These are phyloP conservation scores for Claviceps digitariae DNA, from an alignment of 2,329 filamentous ascomycete genomes.

Conservation along the genomic window DNA sequence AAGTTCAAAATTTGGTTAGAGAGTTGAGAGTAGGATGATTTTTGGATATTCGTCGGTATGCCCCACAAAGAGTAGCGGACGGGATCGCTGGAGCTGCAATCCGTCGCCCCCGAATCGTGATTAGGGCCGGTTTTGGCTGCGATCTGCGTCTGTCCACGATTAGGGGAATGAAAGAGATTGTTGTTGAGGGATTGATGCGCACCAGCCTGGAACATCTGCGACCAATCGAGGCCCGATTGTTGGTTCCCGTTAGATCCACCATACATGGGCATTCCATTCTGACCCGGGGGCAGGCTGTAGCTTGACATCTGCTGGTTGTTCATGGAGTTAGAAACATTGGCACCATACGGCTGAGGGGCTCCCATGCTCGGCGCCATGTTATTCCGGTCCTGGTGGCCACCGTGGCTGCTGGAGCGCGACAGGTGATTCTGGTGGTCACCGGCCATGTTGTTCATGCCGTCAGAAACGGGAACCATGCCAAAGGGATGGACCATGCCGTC, in stretches of 20 bases:
- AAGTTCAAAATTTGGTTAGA: slow-evolving; percentile 44
- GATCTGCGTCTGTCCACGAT: slow-evolving; percentile 56
- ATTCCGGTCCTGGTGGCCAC: slow-evolving; percentile 42
- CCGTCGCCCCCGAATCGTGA: slow-evolving; percentile 34
- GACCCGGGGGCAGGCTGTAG: slow-evolving; percentile 49
- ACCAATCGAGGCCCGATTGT: slow-evolving; percentile 57
- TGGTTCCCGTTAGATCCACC: slow-evolving; percentile 46
- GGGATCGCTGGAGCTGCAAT: slow-evolving; percentile 31
- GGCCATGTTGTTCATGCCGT: slow-evolving; percentile 46
- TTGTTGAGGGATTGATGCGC: slow-evolving; percentile 50
- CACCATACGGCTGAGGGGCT: slow-evolving; percentile 41
- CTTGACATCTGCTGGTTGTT: slow-evolving; percentile 48
- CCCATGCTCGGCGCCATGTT: slow-evolving; percentile 40
- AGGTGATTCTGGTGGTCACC: slow-evolving; percentile 46
- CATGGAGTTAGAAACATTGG: slow-evolving; percentile 48
- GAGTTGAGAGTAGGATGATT: slow-evolving; percentile 39
- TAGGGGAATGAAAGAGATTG: slow-evolving; percentile 41
- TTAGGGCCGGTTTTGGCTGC: slow-evolving; percentile 55
- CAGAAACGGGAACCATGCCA: slow-evolving; percentile 40
- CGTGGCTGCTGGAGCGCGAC: slow-evolving; percentile 46
- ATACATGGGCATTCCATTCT: slow-evolving; percentile 53
- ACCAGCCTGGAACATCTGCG: slow-evolving; percentile 65
- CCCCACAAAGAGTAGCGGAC: slow-evolving; percentile 37
- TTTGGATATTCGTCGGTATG: slow-evolving; percentile 31
- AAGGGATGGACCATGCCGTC: slow-evolving; percentile 46